phyloP scores from a whole-genome alignment of 2,329 filamentous ascomycete species.

The Parastagonospora avenae region DNA sequence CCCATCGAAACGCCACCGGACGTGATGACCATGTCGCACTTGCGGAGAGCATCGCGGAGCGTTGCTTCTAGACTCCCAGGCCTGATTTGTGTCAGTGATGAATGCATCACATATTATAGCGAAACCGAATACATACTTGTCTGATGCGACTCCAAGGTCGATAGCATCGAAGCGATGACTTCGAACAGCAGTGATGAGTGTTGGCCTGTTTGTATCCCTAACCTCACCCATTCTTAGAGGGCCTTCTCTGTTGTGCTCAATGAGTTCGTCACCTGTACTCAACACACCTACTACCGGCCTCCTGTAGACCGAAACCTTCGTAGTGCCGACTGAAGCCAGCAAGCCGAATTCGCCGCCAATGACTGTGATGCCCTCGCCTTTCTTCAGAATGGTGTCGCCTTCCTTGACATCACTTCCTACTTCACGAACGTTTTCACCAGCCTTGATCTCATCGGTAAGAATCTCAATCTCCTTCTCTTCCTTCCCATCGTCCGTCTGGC shows the following conservation, averaged over 20 bases:
- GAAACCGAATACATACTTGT: constrained; percentile 66
- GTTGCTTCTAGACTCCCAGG: constrained; percentile 75
- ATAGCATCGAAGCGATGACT: constrained; percentile 78
- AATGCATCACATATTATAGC: too few relatives aligned
- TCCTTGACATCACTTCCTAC: constrained; percentile 83
- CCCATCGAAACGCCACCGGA: constrained; percentile 97
- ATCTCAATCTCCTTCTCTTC: constrained; percentile 92
- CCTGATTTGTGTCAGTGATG: constrained; percentile 45
- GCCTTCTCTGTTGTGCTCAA: constrained; percentile 70
- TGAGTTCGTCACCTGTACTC: constrained; percentile 94
- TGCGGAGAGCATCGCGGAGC: constrained; percentile 74
- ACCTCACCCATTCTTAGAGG: constrained; percentile 79
- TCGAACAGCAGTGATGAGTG: constrained; percentile 76
- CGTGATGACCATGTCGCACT: constrained; percentile 83
- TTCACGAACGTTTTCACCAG: constrained; percentile 88
- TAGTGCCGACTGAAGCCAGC: constrained; percentile 80
- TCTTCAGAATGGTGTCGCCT: constrained; percentile 71
- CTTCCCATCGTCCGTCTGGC: constrained; percentile 74
- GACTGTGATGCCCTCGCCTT: constrained; percentile 82
- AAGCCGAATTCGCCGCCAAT: constrained; percentile 91
- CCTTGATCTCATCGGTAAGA: constrained; percentile 72
- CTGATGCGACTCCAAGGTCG: constrained; percentile 84
- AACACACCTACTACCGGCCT: constrained; percentile 83
- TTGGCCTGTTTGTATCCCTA: constrained; percentile 89
- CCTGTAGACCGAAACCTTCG: constrained; percentile 72